Percentiles rank a stretch among this genome's conserved stretches.
These are phyloP conservation scores for Hypomontagnella monticulosa DNA, from an alignment of 495 filamentous ascomycete genomes.

Conservation along the genomic window DNA sequence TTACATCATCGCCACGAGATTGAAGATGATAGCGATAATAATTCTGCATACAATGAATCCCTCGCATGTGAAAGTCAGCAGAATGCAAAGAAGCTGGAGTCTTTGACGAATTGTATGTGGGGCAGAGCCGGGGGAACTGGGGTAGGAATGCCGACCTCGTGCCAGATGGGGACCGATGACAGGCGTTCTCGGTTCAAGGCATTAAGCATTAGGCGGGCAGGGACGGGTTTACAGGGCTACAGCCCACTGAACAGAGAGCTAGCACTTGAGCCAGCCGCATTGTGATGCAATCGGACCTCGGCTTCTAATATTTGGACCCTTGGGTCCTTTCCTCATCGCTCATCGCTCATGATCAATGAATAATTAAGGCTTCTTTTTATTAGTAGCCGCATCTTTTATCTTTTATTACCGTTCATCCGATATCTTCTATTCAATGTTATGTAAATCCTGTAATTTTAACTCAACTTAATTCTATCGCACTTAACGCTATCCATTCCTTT, in stretches of 20 bases:
- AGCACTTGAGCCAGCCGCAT: too few species aligned
- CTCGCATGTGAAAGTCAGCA: constrained; percentile 32
- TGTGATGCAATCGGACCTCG: constrained; percentile 51
- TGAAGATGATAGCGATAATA: background rate
- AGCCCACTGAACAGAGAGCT: constrained; percentile 17
- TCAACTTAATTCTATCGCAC: background rate
- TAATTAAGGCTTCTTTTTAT: background rate
- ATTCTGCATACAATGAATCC: background rate
- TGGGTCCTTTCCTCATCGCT: constrained; percentile 1
- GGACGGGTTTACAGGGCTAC: constrained; percentile 1
- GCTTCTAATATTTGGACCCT: constrained; percentile 29
- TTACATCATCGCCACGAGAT: constrained; percentile 7
- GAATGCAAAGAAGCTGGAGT: background rate
- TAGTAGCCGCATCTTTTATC: background rate
- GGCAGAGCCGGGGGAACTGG: constrained; percentile 33
- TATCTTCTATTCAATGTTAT: too few species aligned
- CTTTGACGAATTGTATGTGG: constrained; percentile 31
- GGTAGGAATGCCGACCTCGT: constrained; percentile 35
- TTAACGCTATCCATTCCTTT: background rate
- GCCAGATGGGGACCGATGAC: constrained; percentile 16
- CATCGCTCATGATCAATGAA: background rate
- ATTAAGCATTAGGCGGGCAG: too few species aligned
- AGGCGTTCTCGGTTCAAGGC: constrained; percentile 8
- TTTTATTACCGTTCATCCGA: too few species aligned
- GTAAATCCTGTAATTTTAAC: background rate